Conservation (phyloP, 768 basidiomycete genomes). For the Auricularia cornea region DNA sequence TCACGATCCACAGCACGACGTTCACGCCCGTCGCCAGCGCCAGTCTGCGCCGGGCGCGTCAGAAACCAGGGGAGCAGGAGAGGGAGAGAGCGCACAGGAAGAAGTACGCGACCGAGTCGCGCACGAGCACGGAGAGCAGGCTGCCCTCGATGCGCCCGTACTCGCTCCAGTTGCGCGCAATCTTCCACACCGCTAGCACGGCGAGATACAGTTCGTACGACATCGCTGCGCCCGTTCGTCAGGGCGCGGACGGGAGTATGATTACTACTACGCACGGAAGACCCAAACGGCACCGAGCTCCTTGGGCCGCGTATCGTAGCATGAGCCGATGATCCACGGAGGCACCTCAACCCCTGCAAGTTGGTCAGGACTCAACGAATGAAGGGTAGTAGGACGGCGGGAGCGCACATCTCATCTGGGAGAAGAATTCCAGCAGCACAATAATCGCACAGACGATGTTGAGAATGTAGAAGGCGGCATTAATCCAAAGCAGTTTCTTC, state of each 20-base stretch:
- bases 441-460: neutral
- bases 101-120: neutral
- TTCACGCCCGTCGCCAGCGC: neutral
- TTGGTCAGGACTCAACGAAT: neutral
- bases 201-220: neutral
- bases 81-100: neutral
- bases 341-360: neutral
- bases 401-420: neutral
- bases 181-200: neutral
- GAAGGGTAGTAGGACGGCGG: neutral
- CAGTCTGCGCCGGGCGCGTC: neutral
- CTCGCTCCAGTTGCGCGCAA: neutral
- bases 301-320: neutral
- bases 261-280: neutral
- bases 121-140: neutral
- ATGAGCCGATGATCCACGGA: neutral
- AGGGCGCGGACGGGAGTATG: neutral
- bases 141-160: neutral
- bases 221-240: neutral
- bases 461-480: neutral
- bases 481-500: neutral
- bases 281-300: neutral
- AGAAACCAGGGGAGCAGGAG: too few species aligned
- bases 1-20: neutral
- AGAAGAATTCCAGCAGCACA: neutral